Conservation (phyloP, 2,329 filamentous ascomycete species). For the Neoscytalidium dimidiatum region DNA sequence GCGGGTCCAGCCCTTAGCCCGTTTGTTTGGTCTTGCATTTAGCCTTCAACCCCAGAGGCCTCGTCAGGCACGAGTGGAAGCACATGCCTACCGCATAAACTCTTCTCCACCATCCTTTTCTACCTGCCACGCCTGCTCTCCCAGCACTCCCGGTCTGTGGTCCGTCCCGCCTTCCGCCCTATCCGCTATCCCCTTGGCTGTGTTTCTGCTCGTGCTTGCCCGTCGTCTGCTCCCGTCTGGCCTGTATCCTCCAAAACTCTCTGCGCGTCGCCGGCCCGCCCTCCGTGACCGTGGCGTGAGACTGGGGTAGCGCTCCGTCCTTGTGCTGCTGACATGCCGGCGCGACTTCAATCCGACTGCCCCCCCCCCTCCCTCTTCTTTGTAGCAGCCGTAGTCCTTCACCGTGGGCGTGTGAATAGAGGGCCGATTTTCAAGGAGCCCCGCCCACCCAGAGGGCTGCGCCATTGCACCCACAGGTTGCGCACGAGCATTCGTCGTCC, state of each 20-base stretch:
- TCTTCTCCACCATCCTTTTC: constrained; percentile 7
- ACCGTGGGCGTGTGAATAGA: constrained; percentile 57
- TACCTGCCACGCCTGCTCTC: background rate
- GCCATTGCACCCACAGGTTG: constrained; percentile 83
- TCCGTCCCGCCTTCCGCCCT: background rate
- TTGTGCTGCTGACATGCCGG: background rate
- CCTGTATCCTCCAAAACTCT: background rate
- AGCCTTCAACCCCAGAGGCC: background rate
- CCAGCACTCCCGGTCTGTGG: background rate
- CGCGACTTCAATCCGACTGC: background rate
- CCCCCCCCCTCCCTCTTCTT: too few relatives aligned
- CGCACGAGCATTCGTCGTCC: constrained; percentile 66
- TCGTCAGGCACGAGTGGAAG: constrained; percentile 6
- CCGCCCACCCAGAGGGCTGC: constrained; percentile 83
- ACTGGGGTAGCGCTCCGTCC: background rate
- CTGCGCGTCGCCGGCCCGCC: background rate
- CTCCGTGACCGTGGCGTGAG: background rate
- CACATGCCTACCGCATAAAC: constrained; percentile 5
- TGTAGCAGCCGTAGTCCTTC: constrained; percentile 21
- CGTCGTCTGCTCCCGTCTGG: background rate
- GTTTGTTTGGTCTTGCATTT: constrained; percentile 15
- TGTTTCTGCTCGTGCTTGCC: background rate
- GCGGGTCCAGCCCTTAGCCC: constrained; percentile 3
- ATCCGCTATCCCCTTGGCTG: background rate
- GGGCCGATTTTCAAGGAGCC: constrained; percentile 81